phyloP scores from a whole-genome alignment of 2,329 filamentous ascomycete species.

The Aspergillus pseudotamarii region DNA sequence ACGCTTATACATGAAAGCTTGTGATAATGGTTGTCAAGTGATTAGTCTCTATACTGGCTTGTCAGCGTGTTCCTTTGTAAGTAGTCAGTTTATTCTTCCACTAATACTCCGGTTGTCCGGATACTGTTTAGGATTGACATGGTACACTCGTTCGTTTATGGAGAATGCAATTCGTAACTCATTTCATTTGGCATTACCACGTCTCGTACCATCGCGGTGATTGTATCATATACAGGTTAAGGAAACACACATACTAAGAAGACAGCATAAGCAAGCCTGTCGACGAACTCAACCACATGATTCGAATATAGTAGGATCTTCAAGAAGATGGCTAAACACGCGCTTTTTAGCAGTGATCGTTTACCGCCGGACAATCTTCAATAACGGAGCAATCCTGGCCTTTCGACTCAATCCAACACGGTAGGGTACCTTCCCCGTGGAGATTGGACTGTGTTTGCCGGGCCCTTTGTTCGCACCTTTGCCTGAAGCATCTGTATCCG shows the following conservation, averaged over 20 bases:
- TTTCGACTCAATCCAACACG: conserved; percentile 54
- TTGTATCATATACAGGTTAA: neutral
- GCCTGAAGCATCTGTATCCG: neutral
- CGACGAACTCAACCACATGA: neutral
- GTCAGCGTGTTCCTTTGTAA: neutral
- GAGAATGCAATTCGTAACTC: neutral
- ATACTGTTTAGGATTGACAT: neutral
- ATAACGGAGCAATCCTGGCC: conserved; percentile 51
- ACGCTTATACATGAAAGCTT: neutral
- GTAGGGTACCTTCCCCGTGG: conserved; percentile 43
- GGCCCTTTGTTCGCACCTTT: conserved; percentile 25
- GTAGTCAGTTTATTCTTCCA: neutral
- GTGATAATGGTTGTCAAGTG: neutral
- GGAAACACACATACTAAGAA: neutral
- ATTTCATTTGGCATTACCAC: conserved; percentile 5
- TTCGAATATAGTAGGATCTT: neutral
- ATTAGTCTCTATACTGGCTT: neutral
- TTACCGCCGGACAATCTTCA: conserved; percentile 48
- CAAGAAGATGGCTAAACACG: neutral
- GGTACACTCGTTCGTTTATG: neutral
- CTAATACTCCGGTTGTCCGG: neutral
- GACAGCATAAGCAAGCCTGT: neutral
- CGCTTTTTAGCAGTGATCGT: neutral
- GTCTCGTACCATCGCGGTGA: neutral
- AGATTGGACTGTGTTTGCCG: conserved; percentile 45